Base-by-base conservation (phyloP, 192 early-diverging fungal genomes). In the Diversispora epigaea region DNA sequence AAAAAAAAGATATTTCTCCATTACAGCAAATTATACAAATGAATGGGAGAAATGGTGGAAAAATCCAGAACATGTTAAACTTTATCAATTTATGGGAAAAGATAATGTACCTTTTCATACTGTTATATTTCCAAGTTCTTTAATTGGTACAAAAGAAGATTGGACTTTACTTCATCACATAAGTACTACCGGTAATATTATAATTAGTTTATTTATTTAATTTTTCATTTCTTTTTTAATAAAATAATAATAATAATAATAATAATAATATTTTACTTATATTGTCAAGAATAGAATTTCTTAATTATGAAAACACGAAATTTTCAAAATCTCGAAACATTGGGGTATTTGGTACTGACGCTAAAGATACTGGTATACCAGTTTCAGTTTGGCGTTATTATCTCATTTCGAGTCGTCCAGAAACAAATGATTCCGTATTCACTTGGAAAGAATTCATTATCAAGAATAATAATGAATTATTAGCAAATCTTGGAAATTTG, bases 21-120 rank as follows among this genome's bases (percentile, higher is more conserved):
- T 99, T 80, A 98, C 96, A 1, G 96, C 96, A 50, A 95, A 90
- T 68, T 98, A 98, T 82, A 96, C 96, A 4, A 76, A 82, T 65
- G 90, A 97, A 25, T 98, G 96, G 96, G 89, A 95, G 81, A 87
- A 93, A 78, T 99, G 98, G 98, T 99, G 98, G 96, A 96, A 96
- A 87, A 98, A 99, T 84, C 96, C 96, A 0, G 86, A 95, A 21
- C 80, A 99, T 57, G 96, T 99, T 65, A 86, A 94, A 81, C 88
- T 98, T 77, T 98, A 93, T 86, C 96, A 99, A 86, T 99, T 99
- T 80, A 98, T 99, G 96, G 98, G 98, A 77, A 99, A 99, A 85
- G 98, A 99, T 81, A 99, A 99, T 71, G 96, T 99, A 19, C 95
- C 95, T 50, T 99, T 99, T 90, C 98, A 99, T 80, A 94, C 96